phyloP scores from a whole-genome alignment of 768 basidiomycete genomes.

The Russula brevipes region DNA sequence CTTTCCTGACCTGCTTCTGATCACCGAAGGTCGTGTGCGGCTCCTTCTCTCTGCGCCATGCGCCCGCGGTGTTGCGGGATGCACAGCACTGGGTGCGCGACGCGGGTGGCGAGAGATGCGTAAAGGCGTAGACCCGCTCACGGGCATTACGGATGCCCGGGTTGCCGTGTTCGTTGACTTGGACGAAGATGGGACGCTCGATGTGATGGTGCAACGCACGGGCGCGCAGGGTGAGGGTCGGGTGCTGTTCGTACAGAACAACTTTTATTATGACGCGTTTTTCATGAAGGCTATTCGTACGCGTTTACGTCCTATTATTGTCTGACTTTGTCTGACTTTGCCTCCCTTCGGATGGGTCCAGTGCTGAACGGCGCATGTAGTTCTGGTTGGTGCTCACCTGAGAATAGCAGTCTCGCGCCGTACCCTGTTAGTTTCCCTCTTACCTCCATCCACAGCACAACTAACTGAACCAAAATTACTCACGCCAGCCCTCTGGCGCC shows the following conservation, averaged over 20 bases:
- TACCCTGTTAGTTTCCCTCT: conserved; percentile 59
- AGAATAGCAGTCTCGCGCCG: conserved; percentile 47
- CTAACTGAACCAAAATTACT: not conserved
- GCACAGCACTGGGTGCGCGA: conserved; percentile 47
- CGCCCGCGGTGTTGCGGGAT: conserved; percentile 43
- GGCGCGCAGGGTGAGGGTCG: too few relatives aligned
- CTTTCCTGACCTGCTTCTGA: conserved; percentile 79
- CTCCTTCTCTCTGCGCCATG: conserved; percentile 66
- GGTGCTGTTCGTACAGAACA: too few relatives aligned
- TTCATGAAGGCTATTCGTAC: conserved; percentile 84
- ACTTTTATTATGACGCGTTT: too few relatives aligned
- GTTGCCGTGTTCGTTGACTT: too few relatives aligned
- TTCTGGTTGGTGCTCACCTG: conserved; percentile 66
- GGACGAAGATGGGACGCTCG: too few relatives aligned
- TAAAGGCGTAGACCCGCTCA: conserved; percentile 58
- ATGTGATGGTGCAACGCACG: too few relatives aligned
- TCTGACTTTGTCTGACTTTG: not conserved
- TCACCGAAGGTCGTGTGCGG: conserved; percentile 51
- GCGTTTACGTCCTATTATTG: conserved; percentile 27
- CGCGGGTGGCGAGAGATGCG: conserved; percentile 59
- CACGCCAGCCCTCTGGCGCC: conserved; percentile 77
- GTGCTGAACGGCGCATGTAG: conserved; percentile 92
- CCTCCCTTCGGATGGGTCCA: conserved; percentile 31
- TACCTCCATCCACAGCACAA: too few relatives aligned
- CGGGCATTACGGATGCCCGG: too few relatives aligned